These are phyloP conservation scores for Lentinula lateritia DNA, from an alignment of 768 basidiomycete species.

Conservation along the genomic window DNA sequence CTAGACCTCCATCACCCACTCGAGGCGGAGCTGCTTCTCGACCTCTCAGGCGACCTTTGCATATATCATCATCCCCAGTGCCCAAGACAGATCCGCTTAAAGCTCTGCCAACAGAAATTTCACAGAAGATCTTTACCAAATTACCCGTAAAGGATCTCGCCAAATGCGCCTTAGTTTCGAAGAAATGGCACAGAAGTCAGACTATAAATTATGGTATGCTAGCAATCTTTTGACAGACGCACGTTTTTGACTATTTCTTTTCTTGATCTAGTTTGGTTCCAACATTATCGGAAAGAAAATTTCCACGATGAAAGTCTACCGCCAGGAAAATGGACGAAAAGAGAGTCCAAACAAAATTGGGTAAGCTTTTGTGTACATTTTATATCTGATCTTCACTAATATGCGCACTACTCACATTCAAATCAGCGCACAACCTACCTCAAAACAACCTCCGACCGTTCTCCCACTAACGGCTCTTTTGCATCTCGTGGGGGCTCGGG, in stretches of 20 bases:
- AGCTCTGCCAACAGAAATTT: slow-evolving; percentile 73
- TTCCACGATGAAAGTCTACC: slow-evolving; percentile 78
- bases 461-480: slow-evolving; percentile 25
- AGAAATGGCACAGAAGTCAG: slow-evolving; percentile 86
- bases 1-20: slow-evolving; percentile 54
- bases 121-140: slow-evolving; percentile 68
- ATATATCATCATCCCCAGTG: slow-evolving; percentile 20
- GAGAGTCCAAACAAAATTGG: slow-evolving; percentile 95
- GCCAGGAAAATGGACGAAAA: slow-evolving; percentile 85
- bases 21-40: slow-evolving; percentile 39
- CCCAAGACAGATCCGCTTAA: slow-evolving; percentile 51
- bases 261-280: slow-evolving; percentile 79
- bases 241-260: background rate
- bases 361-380: slow-evolving; percentile 28
- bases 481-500: slow-evolving; percentile 34
- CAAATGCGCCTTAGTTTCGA: slow-evolving; percentile 73
- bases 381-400: background rate
- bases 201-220: slow-evolving; percentile 82
- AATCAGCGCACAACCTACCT: slow-evolving; percentile 48
- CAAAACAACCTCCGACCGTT: slow-evolving; percentile 35
- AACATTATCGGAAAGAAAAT: slow-evolving; percentile 81
- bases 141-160: slow-evolving; percentile 65
- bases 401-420: background rate
- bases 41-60: slow-evolving; percentile 43
- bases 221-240: background rate